Evolutionary conservation across 169 alveolate species (phyloP), one percentile per base, ranked within the genome.

Genomic region (Plasmodium fragile): DNA sequence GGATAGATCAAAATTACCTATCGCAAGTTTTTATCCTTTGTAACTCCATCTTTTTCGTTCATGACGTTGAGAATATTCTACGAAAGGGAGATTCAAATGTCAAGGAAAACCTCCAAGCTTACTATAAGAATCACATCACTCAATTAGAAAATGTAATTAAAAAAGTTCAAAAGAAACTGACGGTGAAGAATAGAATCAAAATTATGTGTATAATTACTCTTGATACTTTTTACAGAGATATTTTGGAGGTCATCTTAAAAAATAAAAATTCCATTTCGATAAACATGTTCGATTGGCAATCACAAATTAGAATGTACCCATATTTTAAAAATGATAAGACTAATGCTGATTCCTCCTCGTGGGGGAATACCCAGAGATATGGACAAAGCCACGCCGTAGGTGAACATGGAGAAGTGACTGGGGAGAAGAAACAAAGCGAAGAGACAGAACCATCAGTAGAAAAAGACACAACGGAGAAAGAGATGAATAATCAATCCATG

Each of bases 221-320:
- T 93, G 99, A 99, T 92, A 98, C 99, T 28, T 99, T 98, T 96
- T 97, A 98, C 53, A 97, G 99, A 94, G 99, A 99, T 96, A 97
- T 98, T 52, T 96, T 98, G 72, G 98, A 96, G 73, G 97, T 97
- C 84, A 96, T 98, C 53, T 94, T 97, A 55, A 95, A 89, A 72
- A 85, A 85, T 73, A 99, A 98, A 92, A 96, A 95, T 39, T 98
- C 97, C 45, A 96, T 80, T 49, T 90, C 97, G 78, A 94, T 97
- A 71, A 99, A 98, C 92, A 99, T 98, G 90, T 99, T 99, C 95
- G 97, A 98, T 97, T 99, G 99, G 99, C 98, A 98, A 96, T 97
- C 99, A 7, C 98, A 98, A 97, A 96, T 99, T 89, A 99, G 98
- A 96, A 97, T 98, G 83, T 98, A 98, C 96, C 93, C 93, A 13